These are phyloP conservation scores for Gaeumannomyces tritici DNA, from an alignment of 2,329 filamentous ascomycete species.

Conservation along the genomic window DNA sequence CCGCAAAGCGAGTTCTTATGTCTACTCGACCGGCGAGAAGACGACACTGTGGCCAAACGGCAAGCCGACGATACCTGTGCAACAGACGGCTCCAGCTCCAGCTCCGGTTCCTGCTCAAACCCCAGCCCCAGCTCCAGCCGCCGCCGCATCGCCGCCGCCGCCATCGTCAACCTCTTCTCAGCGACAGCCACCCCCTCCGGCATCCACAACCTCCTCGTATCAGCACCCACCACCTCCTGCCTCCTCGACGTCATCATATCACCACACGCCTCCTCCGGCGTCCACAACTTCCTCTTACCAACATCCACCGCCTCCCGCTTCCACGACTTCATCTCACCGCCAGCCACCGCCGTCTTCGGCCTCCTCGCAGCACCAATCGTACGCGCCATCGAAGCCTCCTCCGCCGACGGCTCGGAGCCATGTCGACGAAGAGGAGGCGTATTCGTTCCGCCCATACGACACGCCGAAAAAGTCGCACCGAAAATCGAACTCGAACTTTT, in stretches of 20 bases:
- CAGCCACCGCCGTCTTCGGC: constrained; percentile 7
- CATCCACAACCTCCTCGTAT: constrained; percentile 5
- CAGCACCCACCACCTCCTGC: constrained; percentile 7
- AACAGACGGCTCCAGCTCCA: constrained; percentile 18
- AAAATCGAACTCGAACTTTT: constrained; percentile 62
- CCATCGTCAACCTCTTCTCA: constrained; percentile 14
- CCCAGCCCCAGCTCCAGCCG: constrained; percentile 19
- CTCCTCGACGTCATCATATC: constrained; percentile 16
- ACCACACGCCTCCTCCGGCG: too few species aligned
- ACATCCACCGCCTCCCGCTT: constrained; percentile 5
- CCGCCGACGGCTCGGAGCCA: constrained; percentile 46
- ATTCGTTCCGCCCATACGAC: constrained; percentile 73
- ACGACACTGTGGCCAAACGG: constrained; percentile 62
- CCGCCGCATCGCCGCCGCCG: constrained; percentile 15
- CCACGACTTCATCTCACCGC: constrained; percentile 18
- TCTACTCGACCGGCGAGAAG: constrained; percentile 58
- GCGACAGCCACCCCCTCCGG: too few species aligned
- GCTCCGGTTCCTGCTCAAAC: too few species aligned
- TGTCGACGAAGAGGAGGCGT: constrained; percentile 52
- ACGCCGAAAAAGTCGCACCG: constrained; percentile 43
- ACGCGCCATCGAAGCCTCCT: constrained; percentile 21
- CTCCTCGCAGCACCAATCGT: constrained; percentile 15
- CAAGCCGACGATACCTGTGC: constrained; percentile 24
- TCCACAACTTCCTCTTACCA: constrained; percentile 6
- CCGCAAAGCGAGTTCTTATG: constrained; percentile 45